Evolutionary conservation across 345 rosid species (phyloP).

Genomic region (Salix suchowensis): DNA sequence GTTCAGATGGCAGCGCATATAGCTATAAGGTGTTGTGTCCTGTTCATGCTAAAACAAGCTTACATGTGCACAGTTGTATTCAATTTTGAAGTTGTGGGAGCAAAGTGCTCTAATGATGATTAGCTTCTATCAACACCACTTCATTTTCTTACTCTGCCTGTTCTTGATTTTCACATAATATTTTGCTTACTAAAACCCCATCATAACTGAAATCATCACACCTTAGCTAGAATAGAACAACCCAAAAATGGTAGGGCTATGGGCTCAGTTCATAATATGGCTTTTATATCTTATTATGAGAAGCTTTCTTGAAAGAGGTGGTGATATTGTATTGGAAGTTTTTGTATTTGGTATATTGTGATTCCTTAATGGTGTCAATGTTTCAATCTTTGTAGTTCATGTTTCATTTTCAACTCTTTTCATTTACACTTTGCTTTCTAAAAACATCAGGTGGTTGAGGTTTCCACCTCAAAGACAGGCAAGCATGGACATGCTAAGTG

Average conservation of each 20-base stretch:
- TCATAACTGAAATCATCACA: too few species aligned
- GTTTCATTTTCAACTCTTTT: neutral
- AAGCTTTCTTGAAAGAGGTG: neutral
- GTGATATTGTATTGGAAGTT: neutral
- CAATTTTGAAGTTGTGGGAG: neutral
- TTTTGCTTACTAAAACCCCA: too few species aligned
- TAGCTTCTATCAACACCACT: neutral
- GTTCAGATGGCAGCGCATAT: neutral
- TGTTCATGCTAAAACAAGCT: neutral
- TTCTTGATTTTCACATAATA: too few species aligned
- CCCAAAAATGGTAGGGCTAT: neutral
- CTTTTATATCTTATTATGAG: neutral
- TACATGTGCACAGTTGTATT: too few species aligned
- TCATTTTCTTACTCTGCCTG: neutral
- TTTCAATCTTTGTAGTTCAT: neutral
- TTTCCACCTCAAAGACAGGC: conserved; percentile 74
- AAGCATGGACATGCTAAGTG: conserved; percentile 82
- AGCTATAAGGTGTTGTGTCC: neutral
- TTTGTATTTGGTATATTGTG: neutral
- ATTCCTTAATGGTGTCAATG: neutral
- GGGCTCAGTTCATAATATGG: neutral
- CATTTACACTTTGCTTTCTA: neutral
- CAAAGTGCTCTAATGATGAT: neutral
- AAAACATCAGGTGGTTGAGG: conserved; percentile 61
- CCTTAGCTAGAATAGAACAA: too few species aligned